phyloP scores from a whole-genome alignment of 176 grass and related monocot genomes.

The Lolium perenne region DNA sequence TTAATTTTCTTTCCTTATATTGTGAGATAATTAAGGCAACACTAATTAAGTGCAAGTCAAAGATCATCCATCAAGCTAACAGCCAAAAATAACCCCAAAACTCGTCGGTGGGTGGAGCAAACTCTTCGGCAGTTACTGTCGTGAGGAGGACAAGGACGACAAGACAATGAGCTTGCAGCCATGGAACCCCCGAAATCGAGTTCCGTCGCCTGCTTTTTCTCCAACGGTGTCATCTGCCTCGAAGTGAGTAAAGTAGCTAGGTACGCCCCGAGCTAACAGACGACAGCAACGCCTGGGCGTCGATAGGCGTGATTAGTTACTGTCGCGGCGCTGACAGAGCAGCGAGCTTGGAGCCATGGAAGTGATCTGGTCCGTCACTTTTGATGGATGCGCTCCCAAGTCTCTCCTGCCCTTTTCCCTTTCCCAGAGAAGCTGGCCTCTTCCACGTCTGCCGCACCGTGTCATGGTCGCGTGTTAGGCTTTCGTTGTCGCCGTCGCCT shows the following conservation, averaged over 20 bases:
- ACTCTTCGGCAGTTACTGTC: neutral
- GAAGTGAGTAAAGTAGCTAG: neutral
- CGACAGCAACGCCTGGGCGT: neutral
- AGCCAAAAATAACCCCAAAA: neutral
- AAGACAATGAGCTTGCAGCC: neutral
- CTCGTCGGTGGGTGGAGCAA: neutral
- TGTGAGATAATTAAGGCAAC: too few relatives aligned
- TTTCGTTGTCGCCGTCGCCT: conserved; percentile 33
- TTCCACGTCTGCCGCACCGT: neutral
- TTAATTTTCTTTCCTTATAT: too few relatives aligned
- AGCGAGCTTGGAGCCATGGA: neutral
- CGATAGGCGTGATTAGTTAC: neutral
- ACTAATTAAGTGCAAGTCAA: neutral
- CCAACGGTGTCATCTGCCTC: neutral
- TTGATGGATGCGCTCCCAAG: neutral
- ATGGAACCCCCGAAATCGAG: neutral
- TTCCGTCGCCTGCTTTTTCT: neutral
- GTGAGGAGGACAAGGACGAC: neutral
- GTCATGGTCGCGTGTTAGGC: conserved; percentile 7
- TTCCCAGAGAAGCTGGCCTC: neutral
- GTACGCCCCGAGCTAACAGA: neutral
- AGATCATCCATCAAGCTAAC: neutral
- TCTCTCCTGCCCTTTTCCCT: neutral
- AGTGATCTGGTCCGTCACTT: neutral
- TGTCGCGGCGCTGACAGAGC: neutral